Evolutionary conservation across 495 filamentous ascomycete species (phyloP).

Genomic region (Penicillium lagena): DNA sequence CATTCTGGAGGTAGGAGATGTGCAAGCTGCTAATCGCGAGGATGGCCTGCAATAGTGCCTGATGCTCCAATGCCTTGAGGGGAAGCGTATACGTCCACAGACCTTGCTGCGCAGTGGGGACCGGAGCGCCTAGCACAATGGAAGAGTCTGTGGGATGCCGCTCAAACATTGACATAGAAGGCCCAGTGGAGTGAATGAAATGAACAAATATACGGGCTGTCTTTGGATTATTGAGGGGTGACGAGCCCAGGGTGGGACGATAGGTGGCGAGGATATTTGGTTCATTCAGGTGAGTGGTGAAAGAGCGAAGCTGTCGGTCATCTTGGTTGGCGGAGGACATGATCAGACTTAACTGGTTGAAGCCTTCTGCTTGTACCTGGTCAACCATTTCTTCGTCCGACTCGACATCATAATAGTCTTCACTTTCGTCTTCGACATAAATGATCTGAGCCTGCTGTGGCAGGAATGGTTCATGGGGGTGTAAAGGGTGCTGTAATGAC

Average conservation of each 20-base stretch:
- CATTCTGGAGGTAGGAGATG: slow-evolving; percentile 73
- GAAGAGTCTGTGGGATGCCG: slow-evolving; percentile 74
- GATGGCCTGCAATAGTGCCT: slow-evolving; percentile 83
- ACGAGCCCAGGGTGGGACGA: slow-evolving; percentile 63
- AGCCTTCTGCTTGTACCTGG: slow-evolving; percentile 49
- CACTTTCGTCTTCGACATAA: slow-evolving; percentile 44
- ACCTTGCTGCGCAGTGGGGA: slow-evolving; percentile 65
- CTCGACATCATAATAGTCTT: slow-evolving; percentile 57
- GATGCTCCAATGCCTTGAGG: slow-evolving; percentile 75
- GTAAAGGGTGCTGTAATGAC: slow-evolving; percentile 1
- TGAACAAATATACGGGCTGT: slow-evolving; percentile 87
- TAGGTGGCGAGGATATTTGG: slow-evolving; percentile 74
- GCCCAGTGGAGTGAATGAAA: slow-evolving; percentile 85
- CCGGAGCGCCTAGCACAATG: slow-evolving; percentile 57
- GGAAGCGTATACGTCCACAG: slow-evolving; percentile 88
- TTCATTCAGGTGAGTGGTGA: slow-evolving; percentile 60
- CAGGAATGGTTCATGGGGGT: slow-evolving; percentile 7
- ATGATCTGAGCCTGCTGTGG: slow-evolving; percentile 12
- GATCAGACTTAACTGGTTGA: slow-evolving; percentile 38
- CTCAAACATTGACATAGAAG: slow-evolving; percentile 83
- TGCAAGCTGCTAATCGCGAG: slow-evolving; percentile 84
- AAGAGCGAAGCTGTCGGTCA: slow-evolving; percentile 48
- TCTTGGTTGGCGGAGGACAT: slow-evolving; percentile 45
- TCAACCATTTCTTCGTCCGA: slow-evolving; percentile 62
- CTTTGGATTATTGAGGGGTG: slow-evolving; percentile 74